These are phyloP conservation scores for Diversispora eburnea DNA, from an alignment of 192 early-diverging fungal species.

Conservation along the genomic window DNA sequence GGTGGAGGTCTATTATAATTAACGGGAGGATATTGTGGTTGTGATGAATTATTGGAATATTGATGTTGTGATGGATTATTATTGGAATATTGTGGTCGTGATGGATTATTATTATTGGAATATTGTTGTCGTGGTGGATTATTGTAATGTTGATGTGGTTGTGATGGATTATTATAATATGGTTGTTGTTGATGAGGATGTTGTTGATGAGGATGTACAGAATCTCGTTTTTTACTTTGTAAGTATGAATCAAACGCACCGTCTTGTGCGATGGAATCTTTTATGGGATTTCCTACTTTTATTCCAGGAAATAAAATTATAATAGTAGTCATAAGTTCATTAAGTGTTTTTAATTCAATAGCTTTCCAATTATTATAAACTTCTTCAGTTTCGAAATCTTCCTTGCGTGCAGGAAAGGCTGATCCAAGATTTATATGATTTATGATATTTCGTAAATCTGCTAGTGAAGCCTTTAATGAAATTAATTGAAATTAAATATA, in stretches of 20 bases:
- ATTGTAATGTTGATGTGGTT: background rate
- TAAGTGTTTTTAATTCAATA: constrained; percentile 14
- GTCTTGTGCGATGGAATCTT: background rate
- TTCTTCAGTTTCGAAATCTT: constrained; percentile 26
- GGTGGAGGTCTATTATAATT: no score
- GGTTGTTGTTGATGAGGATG: background rate
- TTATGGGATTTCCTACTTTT: background rate
- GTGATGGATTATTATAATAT: background rate
- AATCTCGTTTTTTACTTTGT: background rate
- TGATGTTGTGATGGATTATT: background rate
- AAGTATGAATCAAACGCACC: no score
- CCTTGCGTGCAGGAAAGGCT: constrained; percentile 19
- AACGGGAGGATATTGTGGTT: background rate
- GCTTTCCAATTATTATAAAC: constrained; percentile 28
- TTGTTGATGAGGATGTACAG: background rate
- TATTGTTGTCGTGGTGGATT: constrained; percentile 5
- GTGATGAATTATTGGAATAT: background rate
- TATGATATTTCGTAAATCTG: constrained; percentile 17
- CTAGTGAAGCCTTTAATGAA: constrained; percentile 9
- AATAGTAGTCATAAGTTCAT: constrained; percentile 13
- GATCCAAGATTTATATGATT: constrained; percentile 24
- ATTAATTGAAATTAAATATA: no score
- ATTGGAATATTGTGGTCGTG: background rate
- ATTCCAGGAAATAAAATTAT: background rate
- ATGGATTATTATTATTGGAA: background rate